Conservation (phyloP, 352 stramenopile genomes). For the Phytophthora capsici region DNA sequence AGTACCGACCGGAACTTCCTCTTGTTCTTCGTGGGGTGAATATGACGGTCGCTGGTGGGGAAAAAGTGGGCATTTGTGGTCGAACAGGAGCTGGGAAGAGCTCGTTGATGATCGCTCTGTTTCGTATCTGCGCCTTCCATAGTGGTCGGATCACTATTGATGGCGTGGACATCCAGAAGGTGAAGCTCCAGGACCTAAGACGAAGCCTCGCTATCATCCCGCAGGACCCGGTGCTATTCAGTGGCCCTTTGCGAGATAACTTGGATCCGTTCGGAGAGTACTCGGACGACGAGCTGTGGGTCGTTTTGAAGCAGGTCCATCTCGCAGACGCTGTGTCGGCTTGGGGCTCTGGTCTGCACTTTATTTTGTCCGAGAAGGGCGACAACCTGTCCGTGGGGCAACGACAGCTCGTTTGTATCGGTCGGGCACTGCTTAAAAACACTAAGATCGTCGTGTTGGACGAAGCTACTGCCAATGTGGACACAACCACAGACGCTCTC, state of each 20-base stretch:
- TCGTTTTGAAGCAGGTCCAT: constrained; percentile 44
- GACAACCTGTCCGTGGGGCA: constrained; percentile 95
- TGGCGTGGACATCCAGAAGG: constrained; percentile 62
- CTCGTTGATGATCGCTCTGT: constrained; percentile 49
- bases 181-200: constrained; percentile 33
- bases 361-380: constrained; percentile 87
- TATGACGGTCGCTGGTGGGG: constrained; percentile 29
- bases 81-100: constrained; percentile 53
- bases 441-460: constrained; percentile 92
- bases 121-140: constrained; percentile 42
- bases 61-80: constrained; percentile 48
- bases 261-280: constrained; percentile 88
- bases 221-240: constrained; percentile 69
- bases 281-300: constrained; percentile 58
- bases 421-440: constrained; percentile 90
- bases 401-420: constrained; percentile 95
- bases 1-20: constrained; percentile 48
- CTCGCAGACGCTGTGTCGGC: constrained; percentile 24
- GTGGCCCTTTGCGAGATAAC: constrained; percentile 86
- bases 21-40: constrained; percentile 44
- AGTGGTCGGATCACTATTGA: constrained; percentile 85
- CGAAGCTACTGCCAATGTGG: constrained; percentile 93
- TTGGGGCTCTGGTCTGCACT: constrained; percentile 64
- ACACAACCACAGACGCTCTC: constrained; percentile 81
- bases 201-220: constrained; percentile 41